Evolutionary conservation across 169 alveolate species (phyloP).

Genomic region (Plasmodium gonderi): DNA sequence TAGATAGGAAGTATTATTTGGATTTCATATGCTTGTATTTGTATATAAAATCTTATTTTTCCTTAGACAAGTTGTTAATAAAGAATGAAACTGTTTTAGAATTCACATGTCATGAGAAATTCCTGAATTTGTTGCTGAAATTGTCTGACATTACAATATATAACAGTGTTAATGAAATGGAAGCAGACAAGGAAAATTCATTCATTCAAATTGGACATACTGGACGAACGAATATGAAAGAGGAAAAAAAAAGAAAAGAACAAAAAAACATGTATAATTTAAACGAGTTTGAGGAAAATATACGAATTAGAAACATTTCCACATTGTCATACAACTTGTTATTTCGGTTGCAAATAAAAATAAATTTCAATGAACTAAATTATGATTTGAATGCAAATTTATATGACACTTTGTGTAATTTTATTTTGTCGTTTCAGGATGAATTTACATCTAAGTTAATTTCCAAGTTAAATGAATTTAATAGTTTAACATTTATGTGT

Average conservation of each 20-base stretch:
- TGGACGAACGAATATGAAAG: background rate
- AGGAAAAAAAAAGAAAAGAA: background rate
- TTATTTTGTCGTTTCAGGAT: conserved; percentile 22
- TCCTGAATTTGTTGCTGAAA: conserved; percentile 16
- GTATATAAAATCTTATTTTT: conserved; percentile 27
- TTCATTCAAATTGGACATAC: background rate
- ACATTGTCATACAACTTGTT: conserved; percentile 26
- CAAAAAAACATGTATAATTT: background rate
- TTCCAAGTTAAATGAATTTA: background rate
- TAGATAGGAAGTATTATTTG: conserved; percentile 41
- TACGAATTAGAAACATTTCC: conserved; percentile 13
- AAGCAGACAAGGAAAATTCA: background rate
- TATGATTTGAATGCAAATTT: conserved; percentile 1
- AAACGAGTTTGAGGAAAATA: background rate
- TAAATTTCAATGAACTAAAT: conserved; percentile 40
- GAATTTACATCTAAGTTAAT: conserved; percentile 2
- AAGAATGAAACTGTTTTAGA: background rate
- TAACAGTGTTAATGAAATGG: background rate
- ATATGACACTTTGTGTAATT: conserved; percentile 19
- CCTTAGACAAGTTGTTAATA: conserved; percentile 3
- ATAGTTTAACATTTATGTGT: conserved; percentile 10
- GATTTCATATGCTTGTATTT: conserved; percentile 53
- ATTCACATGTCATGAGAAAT: conserved; percentile 21
- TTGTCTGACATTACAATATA: background rate
- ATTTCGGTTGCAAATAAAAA: conserved; percentile 4